Base-by-base conservation (phyloP, 768 basidiomycete genomes). In the Panaeolus cyanescens region DNA sequence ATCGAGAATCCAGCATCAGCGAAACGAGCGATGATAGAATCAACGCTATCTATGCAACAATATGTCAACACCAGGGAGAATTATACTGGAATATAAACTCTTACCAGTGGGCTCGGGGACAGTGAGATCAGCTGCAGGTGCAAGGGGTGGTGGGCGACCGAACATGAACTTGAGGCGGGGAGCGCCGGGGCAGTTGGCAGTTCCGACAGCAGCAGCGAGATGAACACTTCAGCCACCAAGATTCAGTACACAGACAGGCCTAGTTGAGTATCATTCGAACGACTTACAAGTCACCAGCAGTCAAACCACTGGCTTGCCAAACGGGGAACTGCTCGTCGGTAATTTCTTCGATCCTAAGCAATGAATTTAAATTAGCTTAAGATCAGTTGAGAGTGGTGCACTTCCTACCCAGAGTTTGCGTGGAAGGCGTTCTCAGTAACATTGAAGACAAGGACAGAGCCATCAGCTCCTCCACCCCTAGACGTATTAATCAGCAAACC, bases 151-250 rank as follows among this genome's bases (percentile, higher is more conserved):
- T 4, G 71, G 67, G 33, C 72, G 70, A 39, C 77, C 73, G 30
- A 71, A 62, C 59, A 71, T 61, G 64, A 72, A 75, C 33, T 71
- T 54, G 15, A 79, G 65, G 17, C 65, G 67, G 1, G 75, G 75
- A 12, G 74, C 72, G 32, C 77, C 77, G 2, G 75, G 72, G 59
- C 77, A 78, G 68, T 77, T 78, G 30, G 69, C 59, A 31, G 64
- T 63, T 7, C 70, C 71, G 56, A 75, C 71, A 15, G 69, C 69
- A 12, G 65, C 69, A 1, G 67, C 69, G 3, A 70, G 65, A 25
- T 70, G 69, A 4, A 70, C 64, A 32, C 68, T 69, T 4, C 3
- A 50, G 10, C 10, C 6, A 8, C 22, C 7, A 19, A 4, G n/a
- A 32, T 12, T 42, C 19, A 42, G 19, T n/a, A n/a, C n/a, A 42